A percentile compares a stretch with the other conserved stretches of the same genome.
Evolutionary conservation across 305 asterid genomes (phyloP).

Genomic region (Fraxinus angustifolia): DNA sequence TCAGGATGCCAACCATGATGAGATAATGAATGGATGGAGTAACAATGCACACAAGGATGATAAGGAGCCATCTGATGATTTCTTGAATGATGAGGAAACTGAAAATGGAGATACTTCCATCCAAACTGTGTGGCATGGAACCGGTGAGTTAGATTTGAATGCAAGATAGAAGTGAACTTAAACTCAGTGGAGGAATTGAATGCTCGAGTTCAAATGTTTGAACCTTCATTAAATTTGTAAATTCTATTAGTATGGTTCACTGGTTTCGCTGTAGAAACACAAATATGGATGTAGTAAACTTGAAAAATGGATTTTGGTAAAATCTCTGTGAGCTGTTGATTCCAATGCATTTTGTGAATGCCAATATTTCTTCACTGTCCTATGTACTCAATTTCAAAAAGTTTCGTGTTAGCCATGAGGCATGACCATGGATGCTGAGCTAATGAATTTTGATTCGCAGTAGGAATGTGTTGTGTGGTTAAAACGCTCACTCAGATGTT

Average conservation of each 20-base stretch:
- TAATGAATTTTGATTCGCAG: neutral
- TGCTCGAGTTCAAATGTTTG: neutral
- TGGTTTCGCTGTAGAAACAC: neutral
- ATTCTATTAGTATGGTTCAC: neutral
- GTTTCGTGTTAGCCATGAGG: neutral
- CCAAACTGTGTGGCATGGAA: conserved; percentile 80
- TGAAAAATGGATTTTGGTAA: neutral
- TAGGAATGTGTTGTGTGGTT: neutral
- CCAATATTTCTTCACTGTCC: neutral
- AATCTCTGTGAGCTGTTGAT: neutral
- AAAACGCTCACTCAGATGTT: neutral
- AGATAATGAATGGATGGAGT: conserved; percentile 66
- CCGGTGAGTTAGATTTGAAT: conserved; percentile 74
- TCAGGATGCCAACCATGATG: conserved; percentile 57
- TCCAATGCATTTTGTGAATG: neutral
- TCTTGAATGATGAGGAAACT: conserved; percentile 85
- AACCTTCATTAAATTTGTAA: neutral
- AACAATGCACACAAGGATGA: conserved; percentile 65
- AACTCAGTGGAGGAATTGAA: neutral
- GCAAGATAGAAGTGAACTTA: conserved; percentile 40
- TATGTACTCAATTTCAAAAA: neutral
- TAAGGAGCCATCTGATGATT: conserved; percentile 91
- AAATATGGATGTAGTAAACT: neutral
- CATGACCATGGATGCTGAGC: neutral
- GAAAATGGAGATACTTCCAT: conserved; percentile 69